Conservation (phyloP, 2,329 filamentous ascomycete species). For the Malbranchea zuffiana region DNA sequence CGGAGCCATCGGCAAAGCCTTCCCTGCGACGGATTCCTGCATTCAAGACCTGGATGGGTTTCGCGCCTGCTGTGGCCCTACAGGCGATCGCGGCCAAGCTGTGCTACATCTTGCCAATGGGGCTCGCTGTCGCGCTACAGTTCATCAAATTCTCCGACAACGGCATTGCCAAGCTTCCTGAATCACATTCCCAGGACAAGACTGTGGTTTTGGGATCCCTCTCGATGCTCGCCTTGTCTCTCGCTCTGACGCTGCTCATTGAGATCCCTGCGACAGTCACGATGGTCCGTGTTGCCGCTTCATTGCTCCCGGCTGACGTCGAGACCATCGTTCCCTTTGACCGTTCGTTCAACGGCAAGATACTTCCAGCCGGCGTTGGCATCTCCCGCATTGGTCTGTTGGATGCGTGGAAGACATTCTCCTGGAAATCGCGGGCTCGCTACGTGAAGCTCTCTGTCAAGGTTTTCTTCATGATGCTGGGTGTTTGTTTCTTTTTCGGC, state of each 20-base stretch:
- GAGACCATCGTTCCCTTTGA: constrained; percentile 86
- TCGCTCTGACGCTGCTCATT: constrained; percentile 47
- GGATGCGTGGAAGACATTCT: constrained; percentile 72
- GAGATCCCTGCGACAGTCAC: constrained; percentile 66
- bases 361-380: constrained; percentile 64
- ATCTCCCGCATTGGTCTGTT: constrained; percentile 58
- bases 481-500: constrained; percentile 38
- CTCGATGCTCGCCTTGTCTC: constrained; percentile 13
- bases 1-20: constrained; percentile 44
- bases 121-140: constrained; percentile 33
- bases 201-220: constrained; percentile 31
- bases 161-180: constrained; percentile 9
- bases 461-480: constrained; percentile 48
- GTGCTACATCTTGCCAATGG: constrained; percentile 38
- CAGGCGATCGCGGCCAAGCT: constrained; percentile 48
- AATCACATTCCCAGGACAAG: constrained; percentile 20
- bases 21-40: constrained; percentile 62
- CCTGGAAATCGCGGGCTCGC: constrained; percentile 58
- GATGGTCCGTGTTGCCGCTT: constrained; percentile 74
- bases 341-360: constrained; percentile 67
- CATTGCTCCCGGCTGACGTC: constrained; percentile 67
- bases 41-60: constrained; percentile 55
- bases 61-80: constrained; percentile 56
- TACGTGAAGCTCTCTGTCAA: constrained; percentile 67
- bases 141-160: constrained; percentile 35